Base-by-base conservation (phyloP, 306 rosid species). In the Castanospermum australe region DNA sequence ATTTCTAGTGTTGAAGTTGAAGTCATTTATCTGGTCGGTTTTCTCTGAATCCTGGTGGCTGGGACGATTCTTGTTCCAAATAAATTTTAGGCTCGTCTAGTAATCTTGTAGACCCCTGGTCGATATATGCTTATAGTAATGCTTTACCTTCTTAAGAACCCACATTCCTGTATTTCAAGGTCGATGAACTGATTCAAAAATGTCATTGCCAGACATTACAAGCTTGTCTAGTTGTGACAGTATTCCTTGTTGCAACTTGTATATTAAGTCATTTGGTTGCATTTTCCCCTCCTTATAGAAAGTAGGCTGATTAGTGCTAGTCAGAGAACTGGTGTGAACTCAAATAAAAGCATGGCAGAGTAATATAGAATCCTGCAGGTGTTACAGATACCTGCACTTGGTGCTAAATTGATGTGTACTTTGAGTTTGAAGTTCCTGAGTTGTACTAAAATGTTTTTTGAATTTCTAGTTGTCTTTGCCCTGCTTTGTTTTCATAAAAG, bases 231-330 rank as follows among this genome's bases (percentile, higher is more conserved):
- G 71, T 47, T 44, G 41, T 61, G 17, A 18, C 14, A 14, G 15
- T 55, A 13, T 55, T 38, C 25, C 61, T 71, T 55, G 28, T 70
- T 67, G 81, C 67, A 67, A 71, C 59, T 63, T 70, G 70, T 63
- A 67, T 73, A 60, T 60, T 42, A 21, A 69, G 67, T 28, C 42
- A 14, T 60, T 62, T 20, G 30, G 24, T 47, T 45, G 51, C 35
- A 8, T 54, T 51, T 63, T 50, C 25, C 14, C 11, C 4, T 2
- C n/a, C 17, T 20, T 0, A 36, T 25, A 12, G 9, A 35, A 7
- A 32, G 48, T 18, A 42, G 14, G 38, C 4, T 54, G 35, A 50
- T 60, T 66, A 48, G 67, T 38, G 79, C 62, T 33, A 60, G 36
- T 30, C 5, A 44, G 42, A 73, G 25, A 72, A 47, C n/a, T 77